Evolutionary conservation across 2,329 filamentous ascomycete species (phyloP).

Genomic region (Whalleya microplaca): DNA sequence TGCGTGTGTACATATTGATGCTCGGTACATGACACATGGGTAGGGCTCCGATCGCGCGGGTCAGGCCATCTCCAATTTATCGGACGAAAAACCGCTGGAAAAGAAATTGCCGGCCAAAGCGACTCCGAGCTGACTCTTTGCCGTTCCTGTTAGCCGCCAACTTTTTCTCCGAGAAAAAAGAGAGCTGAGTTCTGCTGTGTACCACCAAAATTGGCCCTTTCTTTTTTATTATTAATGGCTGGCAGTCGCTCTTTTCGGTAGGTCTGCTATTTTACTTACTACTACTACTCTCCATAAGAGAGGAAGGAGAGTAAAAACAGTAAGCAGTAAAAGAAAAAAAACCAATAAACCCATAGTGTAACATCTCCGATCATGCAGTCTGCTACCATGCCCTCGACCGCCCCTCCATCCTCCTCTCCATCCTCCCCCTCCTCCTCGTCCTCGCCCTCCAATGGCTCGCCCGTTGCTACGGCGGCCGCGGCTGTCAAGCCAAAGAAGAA

Average conservation of each 20-base stretch:
- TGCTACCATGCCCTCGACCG: constrained; percentile 25
- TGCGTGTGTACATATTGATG: too few relatives aligned
- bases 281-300: constrained; percentile 5
- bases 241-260: constrained; percentile 23
- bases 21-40: too few relatives aligned
- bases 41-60: background rate
- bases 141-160: constrained; percentile 16
- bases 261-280: constrained; percentile 10
- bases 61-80: constrained; percentile 11
- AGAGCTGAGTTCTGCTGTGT: constrained; percentile 1
- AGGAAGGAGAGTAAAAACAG: background rate
- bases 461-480: constrained; percentile 27
- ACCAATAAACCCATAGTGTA: constrained; percentile 9
- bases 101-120: constrained; percentile 31
- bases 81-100: constrained; percentile 30
- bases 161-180: constrained; percentile 22
- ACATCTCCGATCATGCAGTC: constrained; percentile 35
- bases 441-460: constrained; percentile 22
- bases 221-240: constrained; percentile 36
- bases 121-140: constrained; percentile 8
- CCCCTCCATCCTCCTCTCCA: background rate
- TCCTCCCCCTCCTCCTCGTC: constrained; percentile 5
- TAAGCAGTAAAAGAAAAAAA: background rate
- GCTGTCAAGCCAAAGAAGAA: constrained; percentile 42
- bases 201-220: constrained; percentile 16